Conservation (phyloP, 768 basidiomycete genomes). For the Boletellus sp. region DNA sequence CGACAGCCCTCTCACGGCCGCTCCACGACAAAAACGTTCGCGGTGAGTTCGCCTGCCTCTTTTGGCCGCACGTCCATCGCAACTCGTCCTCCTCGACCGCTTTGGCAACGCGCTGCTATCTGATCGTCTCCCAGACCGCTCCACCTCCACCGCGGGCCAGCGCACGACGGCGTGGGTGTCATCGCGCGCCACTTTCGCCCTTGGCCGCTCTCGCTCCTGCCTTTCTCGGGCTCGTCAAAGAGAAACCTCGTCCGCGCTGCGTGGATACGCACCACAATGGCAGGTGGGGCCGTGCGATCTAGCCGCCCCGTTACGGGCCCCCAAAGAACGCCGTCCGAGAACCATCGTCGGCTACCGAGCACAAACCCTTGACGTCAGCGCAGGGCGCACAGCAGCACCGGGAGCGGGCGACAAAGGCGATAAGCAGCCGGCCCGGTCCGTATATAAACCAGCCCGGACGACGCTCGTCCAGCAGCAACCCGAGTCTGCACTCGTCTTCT, state of each 20-base stretch:
- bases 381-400: neutral
- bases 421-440: conserved; percentile 1
- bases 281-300: conserved; percentile 11
- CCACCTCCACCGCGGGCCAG: no score
- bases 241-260: neutral
- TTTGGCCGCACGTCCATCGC: no score
- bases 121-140: no score
- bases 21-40: no score
- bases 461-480: neutral
- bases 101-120: no score
- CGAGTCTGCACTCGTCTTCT: conserved; percentile 5
- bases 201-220: no score
- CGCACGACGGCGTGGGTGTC: no score
- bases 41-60: no score
- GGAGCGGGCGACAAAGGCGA: conserved; percentile 1
- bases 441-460: conserved; percentile 23
- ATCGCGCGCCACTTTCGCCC: no score
- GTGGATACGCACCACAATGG: neutral
- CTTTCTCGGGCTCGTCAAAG: no score
- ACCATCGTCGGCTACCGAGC: neutral
- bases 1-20: no score
- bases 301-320: conserved; percentile 6
- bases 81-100: no score
- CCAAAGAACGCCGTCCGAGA: neutral
- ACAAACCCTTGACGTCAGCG: conserved; percentile 31